Conservation (phyloP, 2,329 filamentous ascomycete species). For the Hysterium pulicare region DNA sequence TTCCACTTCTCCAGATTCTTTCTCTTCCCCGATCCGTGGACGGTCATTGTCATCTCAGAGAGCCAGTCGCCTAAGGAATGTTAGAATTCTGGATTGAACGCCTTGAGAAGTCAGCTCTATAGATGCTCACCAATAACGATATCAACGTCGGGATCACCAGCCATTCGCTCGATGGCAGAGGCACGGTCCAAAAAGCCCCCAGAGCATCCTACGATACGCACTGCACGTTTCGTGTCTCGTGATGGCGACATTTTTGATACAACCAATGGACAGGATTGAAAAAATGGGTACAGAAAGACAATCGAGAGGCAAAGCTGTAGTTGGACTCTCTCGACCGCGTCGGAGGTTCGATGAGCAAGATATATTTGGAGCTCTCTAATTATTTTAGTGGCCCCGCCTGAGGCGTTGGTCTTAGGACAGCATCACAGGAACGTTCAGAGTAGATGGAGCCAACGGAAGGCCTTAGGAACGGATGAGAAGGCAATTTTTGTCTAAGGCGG, state of each 20-base stretch:
- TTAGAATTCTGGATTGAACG: conserved; percentile 12
- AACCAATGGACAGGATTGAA: too few relatives aligned
- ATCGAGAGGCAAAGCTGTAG: too few relatives aligned
- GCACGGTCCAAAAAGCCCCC: conserved; percentile 40
- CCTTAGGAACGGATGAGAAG: too few relatives aligned
- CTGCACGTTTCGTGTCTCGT: conserved; percentile 19
- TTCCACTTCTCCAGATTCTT: conserved; percentile 37
- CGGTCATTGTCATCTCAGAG: conserved; percentile 29
- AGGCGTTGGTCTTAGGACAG: not conserved
- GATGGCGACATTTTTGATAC: conserved; percentile 14
- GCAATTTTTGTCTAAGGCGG: too few relatives aligned
- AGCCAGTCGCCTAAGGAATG: conserved; percentile 21
- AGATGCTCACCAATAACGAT: conserved; percentile 26
- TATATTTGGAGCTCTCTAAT: too few relatives aligned
- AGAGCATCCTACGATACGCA: conserved; percentile 34
- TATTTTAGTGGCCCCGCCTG: not conserved
- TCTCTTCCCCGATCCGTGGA: conserved; percentile 23
- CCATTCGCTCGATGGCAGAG: conserved; percentile 31
- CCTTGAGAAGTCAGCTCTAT: conserved; percentile 21
- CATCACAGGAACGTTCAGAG: too few relatives aligned
- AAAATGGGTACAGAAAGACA: too few relatives aligned
- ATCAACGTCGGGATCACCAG: conserved; percentile 24
- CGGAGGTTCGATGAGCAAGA: too few relatives aligned
- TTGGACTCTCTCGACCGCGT: too few relatives aligned
- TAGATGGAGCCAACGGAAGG: too few relatives aligned